Evolutionary conservation across 2,329 filamentous ascomycete species (phyloP), one percentile per base, ranked within the genome.

Genomic region (Nectriaceae sp.): DNA sequence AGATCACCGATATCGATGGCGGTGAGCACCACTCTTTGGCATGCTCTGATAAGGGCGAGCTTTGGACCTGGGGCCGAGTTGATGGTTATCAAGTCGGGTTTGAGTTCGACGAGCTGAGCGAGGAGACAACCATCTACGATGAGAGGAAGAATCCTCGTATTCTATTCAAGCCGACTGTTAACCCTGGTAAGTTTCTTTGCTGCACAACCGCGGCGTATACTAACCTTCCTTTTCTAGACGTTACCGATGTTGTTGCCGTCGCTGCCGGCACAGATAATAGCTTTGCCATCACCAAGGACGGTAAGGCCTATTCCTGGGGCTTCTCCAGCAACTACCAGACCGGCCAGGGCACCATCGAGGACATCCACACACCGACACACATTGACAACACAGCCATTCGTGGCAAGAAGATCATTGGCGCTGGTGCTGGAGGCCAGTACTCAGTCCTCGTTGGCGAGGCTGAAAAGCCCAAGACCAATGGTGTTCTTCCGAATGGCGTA

Each of bases 351-450:
- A 85, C 80, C 2, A 83, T 83, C n/a, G 89, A 94, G 42, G 90
- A 96, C 59, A 80, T 96, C 22, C 79, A 87, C 57, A 77, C 82
- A 20, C 90, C 92, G 0, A 94, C 88, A 0, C 63, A 86, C 41
- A 89, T 97, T 47, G 88, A 95, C 63, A 96, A 96, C 73, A 88
- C 85, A 11, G 91, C 90, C 36, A 82, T 94, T 21, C 80, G 84
- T 22, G 89, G 83, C 36, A 85, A 87, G 71, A 84, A 85, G 68
- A 77, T 97, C 37, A 78, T 84, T 26, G 90, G 80, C 70, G 89
- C 88, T n/a, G 89, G 89, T 37, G 87, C 87, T n/a, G 92, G 93
- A 56, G 91, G 91, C 4, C 92, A 97, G 65, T 97, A 84, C 68
- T 87, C 85, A 2, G 71, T 89, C 20, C 60, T 89, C n/a, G 75